These are phyloP conservation scores for Symbiodinium pilosum DNA, from an alignment of 73 alveolate genomes.

Conservation along the genomic window DNA sequence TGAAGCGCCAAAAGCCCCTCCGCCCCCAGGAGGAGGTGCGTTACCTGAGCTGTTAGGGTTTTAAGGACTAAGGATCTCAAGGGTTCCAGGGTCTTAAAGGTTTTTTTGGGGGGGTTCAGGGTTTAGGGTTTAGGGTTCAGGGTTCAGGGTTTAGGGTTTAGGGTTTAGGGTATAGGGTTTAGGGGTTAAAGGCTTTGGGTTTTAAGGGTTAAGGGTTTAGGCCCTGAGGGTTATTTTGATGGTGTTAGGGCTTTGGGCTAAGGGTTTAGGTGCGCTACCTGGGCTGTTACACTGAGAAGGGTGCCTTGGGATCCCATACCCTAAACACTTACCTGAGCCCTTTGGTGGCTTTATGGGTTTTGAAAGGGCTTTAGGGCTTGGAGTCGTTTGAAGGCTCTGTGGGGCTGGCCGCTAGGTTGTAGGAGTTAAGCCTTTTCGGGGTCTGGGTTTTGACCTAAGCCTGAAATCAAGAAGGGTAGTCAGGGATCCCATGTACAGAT, in stretches of 20 bases:
- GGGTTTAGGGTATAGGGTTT: constrained; percentile 4
- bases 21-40: constrained; percentile 83
- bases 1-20: constrained; percentile 91
- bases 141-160: neutral
- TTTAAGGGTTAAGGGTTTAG: neutral
- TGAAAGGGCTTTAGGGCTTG: neutral
- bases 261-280: neutral
- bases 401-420: neutral
- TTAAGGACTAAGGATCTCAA: neutral
- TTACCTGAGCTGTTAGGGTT: neutral
- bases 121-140: neutral
- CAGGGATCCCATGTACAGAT: too few species aligned
- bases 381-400: too few species aligned
- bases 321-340: too few species aligned
- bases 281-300: neutral
- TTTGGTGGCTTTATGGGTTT: neutral
- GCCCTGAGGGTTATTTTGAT: neutral
- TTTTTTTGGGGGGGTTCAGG: neutral
- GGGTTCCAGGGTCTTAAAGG: neutral
- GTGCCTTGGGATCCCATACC: neutral
- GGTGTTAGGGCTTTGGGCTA: neutral
- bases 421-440: neutral
- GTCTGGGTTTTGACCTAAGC: too few species aligned
- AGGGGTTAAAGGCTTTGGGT: neutral
- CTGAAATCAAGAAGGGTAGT: too few species aligned